Evolutionary conservation across 305 asterid species (phyloP), one percentile per base, ranked within the genome.

Genomic region (Ajuga reptans): DNA sequence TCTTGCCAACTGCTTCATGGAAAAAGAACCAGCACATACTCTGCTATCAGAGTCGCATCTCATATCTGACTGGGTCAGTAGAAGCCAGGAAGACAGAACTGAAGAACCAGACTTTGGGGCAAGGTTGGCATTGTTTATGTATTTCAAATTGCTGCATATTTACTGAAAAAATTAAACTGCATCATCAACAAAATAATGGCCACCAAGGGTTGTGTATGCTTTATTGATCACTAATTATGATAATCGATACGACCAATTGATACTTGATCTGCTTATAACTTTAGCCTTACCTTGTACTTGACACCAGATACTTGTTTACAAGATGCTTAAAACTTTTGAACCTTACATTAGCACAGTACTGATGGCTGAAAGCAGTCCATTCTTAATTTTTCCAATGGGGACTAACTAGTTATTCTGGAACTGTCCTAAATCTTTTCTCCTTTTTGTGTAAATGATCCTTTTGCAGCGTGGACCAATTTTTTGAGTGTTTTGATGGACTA

Each of bases 401-500:
- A 52, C 39, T 69, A 53, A 34, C 51, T 64, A 54, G 12, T 45
- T 55, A 31, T 41, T 57, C 42, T 52, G 14, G 10, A 64, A 11
- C 56, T 50, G 61, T 77, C 51, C 81, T 76, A 49, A 72, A 59
- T 21, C 10, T 39, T 52, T 15, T 74, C 69, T 62, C 53, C 7
- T 71, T 56, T 73, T 10, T 65, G 46, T 65, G 12, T 78, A 16
- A 66, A 53, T 68, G 39, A 66, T 72, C 21, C 7, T 24, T 71
- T 82, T 75, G 86, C 98, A 94, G 99, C 14, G 89, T 91, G 86
- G 90, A 94, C 82, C 99, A 91, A 79, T 94, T 94, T 77, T 94
- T 94, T 70, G 98, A 91, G 82, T 94, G 99, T 80, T 83, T 91
- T 73, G 99, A 93, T 83, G 99, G 84, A 45, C 82, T 91, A 45